Evolutionary conservation across 208 protist species (phyloP).

Genomic region (Trypanosomatidae sp.): DNA sequence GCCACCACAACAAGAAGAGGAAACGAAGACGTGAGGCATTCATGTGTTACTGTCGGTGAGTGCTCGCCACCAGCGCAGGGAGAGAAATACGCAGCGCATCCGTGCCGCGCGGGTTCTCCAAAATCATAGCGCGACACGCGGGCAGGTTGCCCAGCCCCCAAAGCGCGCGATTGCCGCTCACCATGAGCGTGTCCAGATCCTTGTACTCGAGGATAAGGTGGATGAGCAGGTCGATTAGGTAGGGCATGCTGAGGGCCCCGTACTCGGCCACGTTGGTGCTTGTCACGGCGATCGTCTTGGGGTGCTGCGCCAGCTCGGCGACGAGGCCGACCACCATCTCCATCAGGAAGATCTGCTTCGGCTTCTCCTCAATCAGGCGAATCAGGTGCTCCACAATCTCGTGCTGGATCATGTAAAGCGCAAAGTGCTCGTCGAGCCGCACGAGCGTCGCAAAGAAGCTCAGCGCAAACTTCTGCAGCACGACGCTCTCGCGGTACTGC

Average conservation of each 20-base stretch:
- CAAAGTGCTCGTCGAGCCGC: constrained; percentile 36
- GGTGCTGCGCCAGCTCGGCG: constrained; percentile 59
- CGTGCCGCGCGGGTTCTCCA: constrained; percentile 62
- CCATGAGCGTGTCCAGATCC: constrained; percentile 66
- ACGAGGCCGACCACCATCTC: constrained; percentile 75
- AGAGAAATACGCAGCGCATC: constrained; percentile 72
- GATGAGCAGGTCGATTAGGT: constrained; percentile 72
- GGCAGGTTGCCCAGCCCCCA: constrained; percentile 86
- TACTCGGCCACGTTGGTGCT: constrained; percentile 13
- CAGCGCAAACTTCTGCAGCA: constrained; percentile 86
- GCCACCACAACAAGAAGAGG: background rate
- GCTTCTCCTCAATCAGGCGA: constrained; percentile 51
- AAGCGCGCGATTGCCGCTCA: constrained; percentile 69
- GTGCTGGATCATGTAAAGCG: constrained; percentile 43
- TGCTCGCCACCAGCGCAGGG: constrained; percentile 48
- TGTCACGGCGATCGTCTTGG: constrained; percentile 33
- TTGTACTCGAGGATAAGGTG: constrained; percentile 78
- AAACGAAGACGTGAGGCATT: too few relatives aligned
- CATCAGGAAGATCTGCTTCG: constrained; percentile 80
- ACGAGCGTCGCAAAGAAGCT: constrained; percentile 71
- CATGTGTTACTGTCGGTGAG: background rate
- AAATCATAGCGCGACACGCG: constrained; percentile 57
- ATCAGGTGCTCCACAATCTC: constrained; percentile 63
- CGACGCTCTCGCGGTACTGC: constrained; percentile 50
- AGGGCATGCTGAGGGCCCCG: constrained; percentile 33